Evolutionary conservation across 768 basidiomycete genomes (phyloP), one percentile per base, ranked within the genome.

Genomic region (Cystofilobasidium capitatum): DNA sequence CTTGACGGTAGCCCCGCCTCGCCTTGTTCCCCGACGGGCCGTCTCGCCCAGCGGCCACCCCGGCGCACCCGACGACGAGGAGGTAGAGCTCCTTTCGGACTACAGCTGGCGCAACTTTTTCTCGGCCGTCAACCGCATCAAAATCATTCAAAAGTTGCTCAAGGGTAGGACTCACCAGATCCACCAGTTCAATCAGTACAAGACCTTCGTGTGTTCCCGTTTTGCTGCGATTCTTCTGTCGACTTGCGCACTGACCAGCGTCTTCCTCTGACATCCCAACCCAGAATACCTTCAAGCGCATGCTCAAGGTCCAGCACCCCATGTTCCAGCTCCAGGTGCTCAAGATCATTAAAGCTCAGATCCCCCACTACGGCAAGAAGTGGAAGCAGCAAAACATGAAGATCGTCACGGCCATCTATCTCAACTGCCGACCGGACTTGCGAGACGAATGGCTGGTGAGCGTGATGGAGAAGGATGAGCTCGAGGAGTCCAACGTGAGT

Each of bases 301-400:
- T 98, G 69, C 80, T 98, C 65, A 85, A 89, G 78, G 92, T 99
- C 14, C 86, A 88, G 72, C 96, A 99, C 73, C 90, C 92, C 3
- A 82, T 94, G 83, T 78, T 98, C 69, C 94, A 97, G 75, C 82
- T 98, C 31, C 91, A 96, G 77, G 85, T 96, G 12, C 81, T 99
- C 71, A 99, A 99, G 78, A 80, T 98, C 67, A 93, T 98, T 81
- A 99, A 99, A 81, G 93, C 91, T 71, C 96, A 98, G 82, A 92
- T 98, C 7, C 96, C 96, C 2, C 97, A 91, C 77, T 94, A 91
- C 74, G 96, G 94, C 24, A 82, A 94, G 47, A 97, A 94, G 79
- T 99, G 96, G 96, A 82, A 94, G 60, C 92, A 96, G 80, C 88
- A 91, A 26, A 99, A 98, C 77, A 99, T 99, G 96, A 98, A 99